phyloP scores from a whole-genome alignment of 2,329 filamentous ascomycete species.

The Trichophyton verrucosum region DNA sequence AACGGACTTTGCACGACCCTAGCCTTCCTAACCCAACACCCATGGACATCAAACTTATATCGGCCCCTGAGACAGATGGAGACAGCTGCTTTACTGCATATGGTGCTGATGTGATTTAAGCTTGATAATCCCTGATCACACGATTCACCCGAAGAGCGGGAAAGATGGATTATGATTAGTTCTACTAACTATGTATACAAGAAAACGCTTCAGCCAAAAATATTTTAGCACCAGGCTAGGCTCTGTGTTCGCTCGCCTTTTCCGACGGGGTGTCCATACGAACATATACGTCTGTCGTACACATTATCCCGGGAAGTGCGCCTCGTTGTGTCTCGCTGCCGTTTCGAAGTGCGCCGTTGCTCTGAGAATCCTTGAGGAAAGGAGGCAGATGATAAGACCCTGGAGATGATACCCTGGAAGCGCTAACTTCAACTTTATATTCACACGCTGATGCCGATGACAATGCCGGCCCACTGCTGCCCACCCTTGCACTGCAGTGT shows the following conservation, averaged over 20 bases:
- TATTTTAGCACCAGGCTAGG: not conserved
- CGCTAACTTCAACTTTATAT: constrained; percentile 14
- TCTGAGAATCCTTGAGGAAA: not conserved
- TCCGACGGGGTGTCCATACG: constrained; percentile 6
- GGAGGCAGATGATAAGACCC: not conserved
- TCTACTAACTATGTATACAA: not conserved
- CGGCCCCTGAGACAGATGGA: not conserved
- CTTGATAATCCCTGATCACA: not conserved
- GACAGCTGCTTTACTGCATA: too few relatives aligned
- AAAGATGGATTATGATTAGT: not conserved
- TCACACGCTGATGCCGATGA: constrained; percentile 6
- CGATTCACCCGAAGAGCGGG: not conserved
- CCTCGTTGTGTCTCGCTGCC: not conserved
- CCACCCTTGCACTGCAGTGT: not conserved
- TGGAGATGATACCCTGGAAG: not conserved
- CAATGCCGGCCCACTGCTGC: not conserved
- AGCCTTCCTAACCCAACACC: not conserved
- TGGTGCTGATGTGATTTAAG: not conserved
- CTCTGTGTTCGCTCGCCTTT: not conserved
- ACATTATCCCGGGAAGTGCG: constrained; percentile 10
- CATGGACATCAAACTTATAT: not conserved
- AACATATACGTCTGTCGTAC: constrained; percentile 15
- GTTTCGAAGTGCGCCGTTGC: not conserved
- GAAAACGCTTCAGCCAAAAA: not conserved
- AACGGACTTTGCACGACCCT: too few relatives aligned